These are phyloP conservation scores for Prunus mongolica DNA, from an alignment of 306 rosid species.

Conservation along the genomic window DNA sequence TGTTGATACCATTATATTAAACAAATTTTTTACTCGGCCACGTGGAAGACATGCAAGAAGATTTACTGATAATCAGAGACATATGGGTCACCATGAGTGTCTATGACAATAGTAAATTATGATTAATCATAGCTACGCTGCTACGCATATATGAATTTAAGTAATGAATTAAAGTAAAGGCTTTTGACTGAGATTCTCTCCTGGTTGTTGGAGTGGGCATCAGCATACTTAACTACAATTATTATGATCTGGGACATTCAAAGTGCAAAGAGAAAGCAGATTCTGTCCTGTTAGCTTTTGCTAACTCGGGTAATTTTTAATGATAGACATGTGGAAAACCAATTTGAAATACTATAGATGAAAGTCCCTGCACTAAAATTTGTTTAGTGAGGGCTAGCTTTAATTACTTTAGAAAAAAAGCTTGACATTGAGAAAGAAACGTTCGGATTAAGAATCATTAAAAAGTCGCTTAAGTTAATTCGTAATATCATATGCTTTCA, in stretches of 20 bases:
- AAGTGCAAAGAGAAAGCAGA: slow-evolving; percentile 8
- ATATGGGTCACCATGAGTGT: not conserved
- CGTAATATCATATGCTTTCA: no score
- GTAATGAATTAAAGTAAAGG: not conserved
- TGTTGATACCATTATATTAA: no score
- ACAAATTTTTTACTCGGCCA: not conserved
- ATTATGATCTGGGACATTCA: slow-evolving; percentile 7
- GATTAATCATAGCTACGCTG: not conserved
- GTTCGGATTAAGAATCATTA: not conserved
- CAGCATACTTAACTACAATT: not conserved
- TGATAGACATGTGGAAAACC: not conserved
- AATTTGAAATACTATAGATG: not conserved
- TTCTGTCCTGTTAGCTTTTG: not conserved
- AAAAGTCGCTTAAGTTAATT: not conserved
- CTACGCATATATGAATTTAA: not conserved
- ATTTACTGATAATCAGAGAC: not conserved
- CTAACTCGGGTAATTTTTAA: not conserved
- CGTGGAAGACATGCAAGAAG: not conserved
- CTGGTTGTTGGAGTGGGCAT: slow-evolving; percentile 8
- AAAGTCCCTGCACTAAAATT: slow-evolving; percentile 3
- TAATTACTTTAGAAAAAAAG: not conserved
- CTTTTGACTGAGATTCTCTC: slow-evolving; percentile 5
- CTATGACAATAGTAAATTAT: not conserved
- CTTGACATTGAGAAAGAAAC: not conserved
- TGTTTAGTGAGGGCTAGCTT: not conserved